Evolutionary conservation across 345 rosid species (phyloP).

Genomic region (Salix koriyanagi): DNA sequence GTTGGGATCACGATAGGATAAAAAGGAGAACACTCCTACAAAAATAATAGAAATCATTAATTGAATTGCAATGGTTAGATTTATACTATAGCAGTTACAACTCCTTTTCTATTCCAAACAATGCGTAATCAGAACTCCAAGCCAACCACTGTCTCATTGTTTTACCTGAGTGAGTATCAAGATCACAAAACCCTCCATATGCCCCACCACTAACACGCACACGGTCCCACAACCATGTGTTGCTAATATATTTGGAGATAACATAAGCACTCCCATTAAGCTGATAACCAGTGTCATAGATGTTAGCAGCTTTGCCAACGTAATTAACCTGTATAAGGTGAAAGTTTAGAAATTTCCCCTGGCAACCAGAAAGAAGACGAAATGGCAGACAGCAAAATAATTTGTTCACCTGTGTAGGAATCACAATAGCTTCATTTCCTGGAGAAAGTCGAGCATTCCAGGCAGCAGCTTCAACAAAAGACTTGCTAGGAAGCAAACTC

Average conservation of each 20-base stretch:
- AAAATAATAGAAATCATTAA: not conserved
- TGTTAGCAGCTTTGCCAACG: constrained; percentile 88
- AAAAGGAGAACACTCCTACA: constrained; percentile 73
- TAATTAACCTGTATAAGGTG: constrained; percentile 71
- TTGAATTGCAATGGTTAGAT: constrained; percentile 11
- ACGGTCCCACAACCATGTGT: constrained; percentile 97
- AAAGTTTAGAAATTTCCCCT: not conserved
- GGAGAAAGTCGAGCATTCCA: constrained; percentile 64
- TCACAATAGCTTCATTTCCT: constrained; percentile 81
- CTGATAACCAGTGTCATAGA: constrained; percentile 71
- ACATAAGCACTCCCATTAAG: constrained; percentile 89
- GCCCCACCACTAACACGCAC: constrained; percentile 98
- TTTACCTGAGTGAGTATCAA: constrained; percentile 89
- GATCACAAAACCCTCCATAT: constrained; percentile 94
- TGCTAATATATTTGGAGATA: constrained; percentile 78
- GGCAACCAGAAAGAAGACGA: not conserved
- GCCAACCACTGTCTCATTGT: not conserved
- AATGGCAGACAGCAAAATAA: not conserved
- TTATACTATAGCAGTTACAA: not conserved
- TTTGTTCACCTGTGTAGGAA: constrained; percentile 79
- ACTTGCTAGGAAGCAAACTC: constrained; percentile 73
- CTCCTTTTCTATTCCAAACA: not conserved
- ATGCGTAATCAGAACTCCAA: not conserved
- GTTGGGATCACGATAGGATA: constrained; percentile 94
- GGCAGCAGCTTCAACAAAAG: constrained; percentile 35